A percentile compares a stretch with the other conserved stretches of the same genome.
Conservation (phyloP, 1,139 yeast genomes). For the Hyphopichia burtonii region DNA sequence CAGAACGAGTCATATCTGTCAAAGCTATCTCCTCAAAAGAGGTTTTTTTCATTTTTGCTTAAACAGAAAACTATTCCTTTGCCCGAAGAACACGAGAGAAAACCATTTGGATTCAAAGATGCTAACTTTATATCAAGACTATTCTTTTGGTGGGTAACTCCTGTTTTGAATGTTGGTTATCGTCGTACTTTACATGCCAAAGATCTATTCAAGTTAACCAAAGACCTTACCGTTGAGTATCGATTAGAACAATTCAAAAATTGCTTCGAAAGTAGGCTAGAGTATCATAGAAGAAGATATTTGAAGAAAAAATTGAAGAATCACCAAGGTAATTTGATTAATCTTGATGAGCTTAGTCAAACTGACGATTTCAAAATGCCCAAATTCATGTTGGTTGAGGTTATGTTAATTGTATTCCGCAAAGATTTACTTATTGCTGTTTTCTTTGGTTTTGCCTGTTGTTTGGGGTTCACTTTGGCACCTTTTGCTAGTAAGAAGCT, state of each 20-base stretch:
- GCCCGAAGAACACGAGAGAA: conserved; percentile 32
- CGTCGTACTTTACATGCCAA: conserved; percentile 39
- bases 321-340: background rate
- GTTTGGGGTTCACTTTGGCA: conserved; percentile 1
- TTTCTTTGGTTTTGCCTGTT: conserved; percentile 6
- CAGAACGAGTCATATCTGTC: conserved; percentile 21
- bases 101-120: conserved; percentile 22
- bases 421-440: background rate
- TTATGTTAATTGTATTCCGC: conserved; percentile 1
- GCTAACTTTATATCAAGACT: conserved; percentile 26
- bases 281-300: conserved; percentile 13
- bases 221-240: conserved; percentile 18
- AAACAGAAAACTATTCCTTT: conserved; percentile 25
- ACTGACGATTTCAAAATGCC: background rate
- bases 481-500: conserved; percentile 52
- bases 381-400: background rate
- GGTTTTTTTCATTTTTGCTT: conserved; percentile 2
- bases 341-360: background rate
- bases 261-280: conserved; percentile 11
- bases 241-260: conserved; percentile 1
- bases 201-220: conserved; percentile 36
- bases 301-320: background rate
- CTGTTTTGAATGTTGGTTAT: conserved; percentile 43
- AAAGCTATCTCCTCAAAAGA: conserved; percentile 4
- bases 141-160: conserved; percentile 45